Conservation (phyloP, 2,329 filamentous ascomycete genomes). For the Incumbomyces lentus region DNA sequence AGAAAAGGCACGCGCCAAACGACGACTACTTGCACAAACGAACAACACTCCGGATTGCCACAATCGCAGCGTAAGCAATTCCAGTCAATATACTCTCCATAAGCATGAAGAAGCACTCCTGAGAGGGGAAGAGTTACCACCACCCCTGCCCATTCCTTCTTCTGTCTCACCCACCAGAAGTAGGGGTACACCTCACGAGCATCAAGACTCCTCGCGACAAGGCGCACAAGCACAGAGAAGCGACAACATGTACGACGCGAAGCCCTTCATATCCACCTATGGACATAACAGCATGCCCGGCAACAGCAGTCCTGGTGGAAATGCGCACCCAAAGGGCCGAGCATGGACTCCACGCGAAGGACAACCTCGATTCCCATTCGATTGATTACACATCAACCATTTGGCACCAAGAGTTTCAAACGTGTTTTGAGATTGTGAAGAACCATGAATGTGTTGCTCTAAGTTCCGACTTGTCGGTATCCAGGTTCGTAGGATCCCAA, state of each 20-base stretch:
- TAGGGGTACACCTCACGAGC: slow-evolving; percentile 1
- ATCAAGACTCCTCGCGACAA: not conserved
- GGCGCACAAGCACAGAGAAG: not conserved
- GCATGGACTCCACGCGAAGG: too few relatives aligned
- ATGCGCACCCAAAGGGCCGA: too few relatives aligned
- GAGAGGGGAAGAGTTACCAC: not conserved
- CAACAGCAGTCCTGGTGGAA: too few relatives aligned
- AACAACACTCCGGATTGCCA: not conserved
- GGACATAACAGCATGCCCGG: not conserved
- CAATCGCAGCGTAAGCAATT: slow-evolving; percentile 5
- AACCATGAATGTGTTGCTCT: too few relatives aligned
- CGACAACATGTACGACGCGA: not conserved
- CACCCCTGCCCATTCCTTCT: not conserved
- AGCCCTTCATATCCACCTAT: not conserved
- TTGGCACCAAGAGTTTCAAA: too few relatives aligned
- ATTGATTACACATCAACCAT: too few relatives aligned
- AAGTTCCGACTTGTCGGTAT: too few relatives aligned
- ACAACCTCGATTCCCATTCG: too few relatives aligned
- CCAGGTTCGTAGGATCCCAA: too few relatives aligned
- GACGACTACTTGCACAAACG: not conserved
- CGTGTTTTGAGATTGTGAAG: too few relatives aligned
- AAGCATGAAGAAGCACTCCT: not conserved
- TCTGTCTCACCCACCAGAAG: not conserved
- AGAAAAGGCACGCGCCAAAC: slow-evolving; percentile 6
- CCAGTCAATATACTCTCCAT: not conserved